Conservation (phyloP, 768 basidiomycete species). For the Mycena vitilis region DNA sequence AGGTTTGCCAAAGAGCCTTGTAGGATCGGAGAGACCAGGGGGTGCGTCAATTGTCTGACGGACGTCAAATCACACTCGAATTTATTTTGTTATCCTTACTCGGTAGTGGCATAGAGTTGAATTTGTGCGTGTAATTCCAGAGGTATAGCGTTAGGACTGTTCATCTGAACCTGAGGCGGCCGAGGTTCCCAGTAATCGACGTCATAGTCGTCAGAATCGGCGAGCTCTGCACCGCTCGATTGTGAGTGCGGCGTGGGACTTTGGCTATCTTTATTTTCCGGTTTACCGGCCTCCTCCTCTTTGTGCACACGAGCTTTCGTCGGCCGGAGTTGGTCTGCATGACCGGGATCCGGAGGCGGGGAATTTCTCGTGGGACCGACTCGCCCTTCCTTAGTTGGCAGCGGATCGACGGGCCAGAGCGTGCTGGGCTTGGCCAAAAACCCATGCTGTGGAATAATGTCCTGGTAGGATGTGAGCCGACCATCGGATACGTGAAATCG, state of each 20-base stretch:
- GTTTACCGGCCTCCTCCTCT: conserved; percentile 24
- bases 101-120: conserved; percentile 82
- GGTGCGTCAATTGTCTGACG: conserved; percentile 70
- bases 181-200: conserved; percentile 61
- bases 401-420: conserved; percentile 65
- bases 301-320: conserved; percentile 39
- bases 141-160: conserved; percentile 54
- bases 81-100: conserved; percentile 52
- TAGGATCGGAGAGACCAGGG: conserved; percentile 78
- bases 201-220: conserved; percentile 38
- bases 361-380: conserved; percentile 51
- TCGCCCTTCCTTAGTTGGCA: conserved; percentile 47
- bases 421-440: conserved; percentile 71
- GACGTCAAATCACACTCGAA: not conserved
- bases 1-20: conserved; percentile 81
- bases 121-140: conserved; percentile 72
- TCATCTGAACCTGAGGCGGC: conserved; percentile 68
- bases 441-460: conserved; percentile 74
- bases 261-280: not conserved
- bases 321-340: conserved; percentile 60
- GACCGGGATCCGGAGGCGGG: conserved; percentile 60
- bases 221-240: conserved; percentile 1
- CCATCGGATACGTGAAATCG: not conserved
- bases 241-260: not conserved
- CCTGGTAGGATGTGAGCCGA: conserved; percentile 49